Percentiles rank a stretch among this genome's conserved stretches.
Evolutionary conservation across 352 stramenopile genomes (phyloP).

Genomic region (Globisporangium acanthophoron): DNA sequence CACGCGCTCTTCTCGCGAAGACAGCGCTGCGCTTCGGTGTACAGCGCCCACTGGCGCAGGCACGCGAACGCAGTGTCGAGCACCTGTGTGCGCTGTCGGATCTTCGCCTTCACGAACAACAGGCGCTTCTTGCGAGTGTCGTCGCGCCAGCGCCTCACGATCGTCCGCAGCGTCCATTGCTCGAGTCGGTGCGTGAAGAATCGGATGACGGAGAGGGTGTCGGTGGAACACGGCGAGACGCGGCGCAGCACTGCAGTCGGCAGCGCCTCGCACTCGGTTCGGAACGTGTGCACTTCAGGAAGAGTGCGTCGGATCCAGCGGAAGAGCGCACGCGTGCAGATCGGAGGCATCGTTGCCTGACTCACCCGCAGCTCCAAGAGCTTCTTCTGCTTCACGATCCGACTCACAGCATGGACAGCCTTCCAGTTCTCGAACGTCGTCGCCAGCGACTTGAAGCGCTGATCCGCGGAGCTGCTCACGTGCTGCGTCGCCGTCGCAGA

Average conservation of each 20-base stretch:
- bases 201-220: slow-evolving; percentile 7
- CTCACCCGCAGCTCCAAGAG: slow-evolving; percentile 17
- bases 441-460: slow-evolving; percentile 22
- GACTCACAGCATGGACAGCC: slow-evolving; percentile 25
- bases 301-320: slow-evolving; percentile 38
- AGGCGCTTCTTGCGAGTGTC: slow-evolving; percentile 7
- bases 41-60: slow-evolving; percentile 37
- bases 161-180: slow-evolving; percentile 12
- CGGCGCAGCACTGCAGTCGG: slow-evolving; percentile 26
- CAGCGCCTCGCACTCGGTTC: slow-evolving; percentile 19
- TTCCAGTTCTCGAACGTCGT: slow-evolving; percentile 43
- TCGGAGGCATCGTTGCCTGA: slow-evolving; percentile 19
- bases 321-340: slow-evolving; percentile 38
- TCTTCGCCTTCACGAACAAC: slow-evolving; percentile 11
- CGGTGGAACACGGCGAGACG: slow-evolving; percentile 6
- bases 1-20: slow-evolving; percentile 24
- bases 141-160: slow-evolving; percentile 15
- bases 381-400: slow-evolving; percentile 22
- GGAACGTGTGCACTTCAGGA: slow-evolving; percentile 20
- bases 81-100: slow-evolving; percentile 13
- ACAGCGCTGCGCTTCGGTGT: slow-evolving; percentile 21
- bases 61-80: slow-evolving; percentile 35
- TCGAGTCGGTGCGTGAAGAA: slow-evolving; percentile 14
- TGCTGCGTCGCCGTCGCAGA: neutral
- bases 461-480: neutral